Evolutionary conservation across 129 eudicot genomes (phyloP).

Genomic region (Lonicera japonica): DNA sequence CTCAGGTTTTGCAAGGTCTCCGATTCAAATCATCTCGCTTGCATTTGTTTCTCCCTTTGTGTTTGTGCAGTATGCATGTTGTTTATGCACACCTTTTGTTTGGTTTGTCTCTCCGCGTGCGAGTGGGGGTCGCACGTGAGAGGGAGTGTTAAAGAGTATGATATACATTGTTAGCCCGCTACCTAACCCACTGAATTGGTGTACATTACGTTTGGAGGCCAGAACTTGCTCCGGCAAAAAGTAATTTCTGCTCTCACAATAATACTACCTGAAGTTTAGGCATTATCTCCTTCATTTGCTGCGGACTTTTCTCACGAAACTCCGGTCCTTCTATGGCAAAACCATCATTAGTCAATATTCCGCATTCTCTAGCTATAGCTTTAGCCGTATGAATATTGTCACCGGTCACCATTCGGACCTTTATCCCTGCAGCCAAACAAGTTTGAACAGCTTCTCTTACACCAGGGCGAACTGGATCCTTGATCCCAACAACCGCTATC

Average conservation of each 20-base stretch:
- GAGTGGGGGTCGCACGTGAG: no score
- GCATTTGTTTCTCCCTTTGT: no score
- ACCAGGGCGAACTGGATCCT: slow-evolving; percentile 63
- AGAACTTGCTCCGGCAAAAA: no score
- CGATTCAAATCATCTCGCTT: no score
- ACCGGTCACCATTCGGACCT: slow-evolving; percentile 68
- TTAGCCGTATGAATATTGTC: slow-evolving; percentile 64
- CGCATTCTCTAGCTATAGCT: slow-evolving; percentile 72
- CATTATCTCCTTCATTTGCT: slow-evolving; percentile 36
- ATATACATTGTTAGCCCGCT: no score
- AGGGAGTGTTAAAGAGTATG: no score
- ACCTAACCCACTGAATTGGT: no score
- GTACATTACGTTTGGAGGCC: no score
- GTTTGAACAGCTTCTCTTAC: slow-evolving; percentile 53
- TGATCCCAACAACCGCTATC: slow-evolving; percentile 53
- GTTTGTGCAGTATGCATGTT: no score
- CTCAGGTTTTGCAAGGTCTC: no score
- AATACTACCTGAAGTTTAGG: slow-evolving; percentile 50
- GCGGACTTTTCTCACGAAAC: slow-evolving; percentile 39
- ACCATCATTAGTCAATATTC: slow-evolving; percentile 57
- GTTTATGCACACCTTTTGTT: no score
- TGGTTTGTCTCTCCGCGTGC: no score
- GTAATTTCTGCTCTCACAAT: neutral
- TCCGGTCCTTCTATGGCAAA: slow-evolving; percentile 67
- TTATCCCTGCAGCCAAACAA: slow-evolving; percentile 56